phyloP scores from a whole-genome alignment of 176 grass and related monocot species.

The Hyparrhenia diplandra region DNA sequence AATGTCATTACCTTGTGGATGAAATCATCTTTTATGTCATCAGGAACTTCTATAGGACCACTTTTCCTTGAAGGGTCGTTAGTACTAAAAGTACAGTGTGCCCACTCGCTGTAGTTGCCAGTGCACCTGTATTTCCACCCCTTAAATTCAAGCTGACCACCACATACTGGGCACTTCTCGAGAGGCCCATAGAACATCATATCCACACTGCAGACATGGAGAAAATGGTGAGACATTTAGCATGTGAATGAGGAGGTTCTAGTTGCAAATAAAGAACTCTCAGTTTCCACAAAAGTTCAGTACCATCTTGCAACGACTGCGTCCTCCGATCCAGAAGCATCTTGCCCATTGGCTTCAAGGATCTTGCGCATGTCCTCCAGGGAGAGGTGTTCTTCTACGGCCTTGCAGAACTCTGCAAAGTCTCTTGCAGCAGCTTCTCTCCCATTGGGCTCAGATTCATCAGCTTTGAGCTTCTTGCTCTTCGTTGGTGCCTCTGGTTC shows the following conservation, averaged over 20 bases:
- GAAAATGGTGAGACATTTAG: background rate
- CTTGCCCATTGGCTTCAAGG: conserved; percentile 70
- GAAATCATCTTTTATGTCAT: conserved; percentile 41
- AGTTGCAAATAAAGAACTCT: background rate
- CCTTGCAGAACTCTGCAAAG: conserved; percentile 64
- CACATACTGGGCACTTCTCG: conserved; percentile 57
- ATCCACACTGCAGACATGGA: conserved; percentile 45
- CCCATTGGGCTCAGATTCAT: conserved; percentile 30
- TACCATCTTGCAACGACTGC: conserved; percentile 63
- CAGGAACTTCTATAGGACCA: conserved; percentile 41
- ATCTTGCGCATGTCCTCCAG: conserved; percentile 69
- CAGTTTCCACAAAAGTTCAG: background rate
- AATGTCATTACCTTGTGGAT: conserved; percentile 35
- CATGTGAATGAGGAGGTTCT: background rate
- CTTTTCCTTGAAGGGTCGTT: conserved; percentile 38
- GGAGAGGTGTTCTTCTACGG: conserved; percentile 51
- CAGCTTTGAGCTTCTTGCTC: conserved; percentile 53
- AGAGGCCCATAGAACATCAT: conserved; percentile 78
- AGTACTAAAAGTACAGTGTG: conserved; percentile 44
- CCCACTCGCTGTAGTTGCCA: conserved; percentile 58
- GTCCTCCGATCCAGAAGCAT: conserved; percentile 62
- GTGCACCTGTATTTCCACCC: conserved; percentile 57
- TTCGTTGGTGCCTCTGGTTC: conserved; percentile 7
- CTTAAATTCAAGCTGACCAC: conserved; percentile 51
- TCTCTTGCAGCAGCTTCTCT: conserved; percentile 22